Evolutionary conservation across 495 filamentous ascomycete species (phyloP), one percentile per base, ranked within the genome.

Genomic region (Lophiotrema nucula): DNA sequence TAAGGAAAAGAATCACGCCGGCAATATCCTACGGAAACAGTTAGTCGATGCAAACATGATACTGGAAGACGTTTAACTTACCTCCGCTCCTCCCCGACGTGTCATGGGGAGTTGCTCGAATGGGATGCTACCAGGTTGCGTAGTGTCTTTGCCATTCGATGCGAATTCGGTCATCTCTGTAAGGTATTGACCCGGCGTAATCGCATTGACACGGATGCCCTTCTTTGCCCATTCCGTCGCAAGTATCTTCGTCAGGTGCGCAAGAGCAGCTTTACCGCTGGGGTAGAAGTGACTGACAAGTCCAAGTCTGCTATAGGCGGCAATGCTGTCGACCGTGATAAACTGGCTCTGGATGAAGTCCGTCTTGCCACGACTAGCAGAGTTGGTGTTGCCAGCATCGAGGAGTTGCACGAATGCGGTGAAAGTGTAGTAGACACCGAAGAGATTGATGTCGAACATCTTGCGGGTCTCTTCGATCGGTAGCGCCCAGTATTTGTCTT

Each of bases 191-290:
- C 90, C 89, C 0, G 89, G 89, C 21, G 85, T 87, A 3, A 93
- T 78, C 22, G 80, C 80, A 62, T 92, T 95, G 56, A 90, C 87
- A 3, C 88, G 81, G 67, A 92, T 90, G 5, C 88, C 89, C 41
- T 85, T 81, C 43, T 82, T 83, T 60, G 85, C 84, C 86, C 86
- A 90, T 68, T 90, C 87, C 15, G 84, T 85, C 47, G 84, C 85
- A 31, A 90, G 79, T 5, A 83, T 88, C 71, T 87, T 87, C 64
- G 83, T 84, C 53, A 90, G 78, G 71, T 88, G 84, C 65, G 88
- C 83, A 33, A 90, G 86, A 56, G 81, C 87, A 15, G 86, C 87
- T 78, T 90, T 90, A 66, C 84, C 88, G 33, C 85, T 83, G 66
- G 88, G 88, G 77, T 90, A 90, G 24, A 49, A 4, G 18, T 49